Evolutionary conservation across 163 green algal species (phyloP), one percentile per base, ranked within the genome.

Genomic region (Scenedesmus sp.): DNA sequence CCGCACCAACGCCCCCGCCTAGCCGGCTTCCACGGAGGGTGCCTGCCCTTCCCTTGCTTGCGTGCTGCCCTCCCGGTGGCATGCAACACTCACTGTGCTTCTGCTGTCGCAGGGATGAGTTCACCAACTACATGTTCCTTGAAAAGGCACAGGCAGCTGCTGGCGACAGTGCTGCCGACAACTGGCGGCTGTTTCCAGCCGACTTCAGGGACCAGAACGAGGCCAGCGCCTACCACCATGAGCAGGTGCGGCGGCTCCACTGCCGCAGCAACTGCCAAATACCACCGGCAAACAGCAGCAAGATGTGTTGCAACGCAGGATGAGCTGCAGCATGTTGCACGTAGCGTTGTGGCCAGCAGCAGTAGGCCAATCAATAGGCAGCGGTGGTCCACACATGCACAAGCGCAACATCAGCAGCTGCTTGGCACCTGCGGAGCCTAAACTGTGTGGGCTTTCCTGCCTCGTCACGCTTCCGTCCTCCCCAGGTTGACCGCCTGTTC

Each of bases 51-150:
- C 46, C 7, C 46, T 18, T 7, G 46, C 46, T 56, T 56, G 10
- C 46, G 46, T 56, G 56, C 56, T 33, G 56, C 56, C 56, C 56
- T 70, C 51, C 56, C n/a, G 56, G 20, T 70, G 56, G 20, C n/a
- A 20, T 6, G 73, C 73, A 82, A 53, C 73, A 10, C 33, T 37
- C 53, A 37, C 73, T 56, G 37, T 44, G 20, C 3, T 15, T 70
- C 56, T 78, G 65, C 30, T 6, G 15, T 30, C 9, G 20, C 93
- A 96, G 94, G 96, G 95, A 98, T 73, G 96, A 98, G 86, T 98
- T 98, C 92, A 97, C 96, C 40, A 97, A 97, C 89, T 98, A 95
- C 93, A 97, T 98, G 94, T 98, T 98, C 56, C 89, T 98, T 76
- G 93, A 97, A 90, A 93, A 94, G 6, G 92, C 92, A 0, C 89